Conservation (phyloP, 805 yeast genomes). For the Yarrowia hollandica region DNA sequence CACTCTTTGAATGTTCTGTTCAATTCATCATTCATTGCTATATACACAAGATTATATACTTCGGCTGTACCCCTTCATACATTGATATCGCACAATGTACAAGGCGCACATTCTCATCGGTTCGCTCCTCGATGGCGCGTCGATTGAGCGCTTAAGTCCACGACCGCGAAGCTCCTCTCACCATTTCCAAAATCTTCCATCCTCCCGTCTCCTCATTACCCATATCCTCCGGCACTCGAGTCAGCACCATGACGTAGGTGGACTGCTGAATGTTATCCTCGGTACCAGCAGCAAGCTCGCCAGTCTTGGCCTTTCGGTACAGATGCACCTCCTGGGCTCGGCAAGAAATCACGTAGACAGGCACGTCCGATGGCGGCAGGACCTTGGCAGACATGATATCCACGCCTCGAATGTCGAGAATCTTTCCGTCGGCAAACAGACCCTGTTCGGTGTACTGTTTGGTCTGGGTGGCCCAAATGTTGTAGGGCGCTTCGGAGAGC, state of each 20-base stretch:
- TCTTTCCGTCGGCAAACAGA: conserved; percentile 83
- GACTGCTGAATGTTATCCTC: conserved; percentile 90
- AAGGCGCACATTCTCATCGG: neutral
- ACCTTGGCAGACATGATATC: conserved; percentile 86
- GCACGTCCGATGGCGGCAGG: conserved; percentile 86
- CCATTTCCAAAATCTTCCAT: conserved; percentile 94
- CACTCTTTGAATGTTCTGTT: too few relatives aligned
- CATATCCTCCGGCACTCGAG: conserved; percentile 89
- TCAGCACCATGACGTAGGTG: conserved; percentile 94
- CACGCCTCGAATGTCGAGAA: conserved; percentile 91
- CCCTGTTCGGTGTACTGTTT: conserved; percentile 91
- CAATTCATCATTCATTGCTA: too few relatives aligned
- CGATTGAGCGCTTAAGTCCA: conserved; percentile 54
- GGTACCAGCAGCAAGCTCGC: conserved; percentile 93
- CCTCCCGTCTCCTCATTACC: conserved; percentile 92
- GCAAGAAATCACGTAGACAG: conserved; percentile 90
- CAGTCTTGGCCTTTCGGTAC: conserved; percentile 85
- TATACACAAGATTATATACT: too few relatives aligned
- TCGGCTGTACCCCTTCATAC: too few relatives aligned
- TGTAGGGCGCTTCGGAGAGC: conserved; percentile 96
- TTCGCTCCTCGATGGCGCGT: too few relatives aligned
- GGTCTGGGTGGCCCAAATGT: conserved; percentile 90
- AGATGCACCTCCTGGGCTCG: conserved; percentile 95
- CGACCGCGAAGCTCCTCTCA: conserved; percentile 86
- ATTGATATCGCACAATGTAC: too few relatives aligned